Evolutionary conservation across 495 filamentous ascomycete genomes (phyloP).

Genomic region (Penicillium nucicola): DNA sequence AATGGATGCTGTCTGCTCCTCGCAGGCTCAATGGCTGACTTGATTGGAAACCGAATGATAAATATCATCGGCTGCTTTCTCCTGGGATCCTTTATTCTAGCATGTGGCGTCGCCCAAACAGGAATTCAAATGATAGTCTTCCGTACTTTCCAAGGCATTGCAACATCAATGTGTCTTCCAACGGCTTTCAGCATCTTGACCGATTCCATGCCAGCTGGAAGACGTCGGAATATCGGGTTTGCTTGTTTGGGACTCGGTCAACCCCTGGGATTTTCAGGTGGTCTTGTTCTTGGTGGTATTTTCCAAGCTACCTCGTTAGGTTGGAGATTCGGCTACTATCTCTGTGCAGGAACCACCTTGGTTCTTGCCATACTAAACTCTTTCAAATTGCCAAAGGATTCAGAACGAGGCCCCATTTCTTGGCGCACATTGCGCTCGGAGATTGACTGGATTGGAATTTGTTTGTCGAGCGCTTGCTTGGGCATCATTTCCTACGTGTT

Average conservation of each 20-base stretch:
- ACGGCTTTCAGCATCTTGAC: constrained; percentile 50
- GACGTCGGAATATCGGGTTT: constrained; percentile 50
- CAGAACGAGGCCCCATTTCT: constrained; percentile 10
- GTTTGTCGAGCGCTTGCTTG: constrained; percentile 38
- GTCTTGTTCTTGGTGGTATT: constrained; percentile 52
- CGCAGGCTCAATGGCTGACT: constrained; percentile 50
- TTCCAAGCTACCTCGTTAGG: constrained; percentile 35
- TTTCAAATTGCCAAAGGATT: constrained; percentile 30
- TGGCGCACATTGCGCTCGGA: constrained; percentile 19
- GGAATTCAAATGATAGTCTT: constrained; percentile 50
- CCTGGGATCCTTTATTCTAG: constrained; percentile 41
- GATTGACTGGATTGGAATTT: constrained; percentile 52
- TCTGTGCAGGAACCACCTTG: constrained; percentile 37
- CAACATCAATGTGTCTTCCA: constrained; percentile 48
- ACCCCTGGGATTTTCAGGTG: constrained; percentile 51
- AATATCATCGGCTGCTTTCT: constrained; percentile 46
- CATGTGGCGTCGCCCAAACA: constrained; percentile 41
- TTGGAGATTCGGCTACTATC: constrained; percentile 51
- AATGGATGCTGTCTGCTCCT: constrained; percentile 48
- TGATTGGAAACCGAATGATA: constrained; percentile 42
- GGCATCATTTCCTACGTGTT: constrained; percentile 48
- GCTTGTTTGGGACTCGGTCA: constrained; percentile 47
- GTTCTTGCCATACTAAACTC: constrained; percentile 31
- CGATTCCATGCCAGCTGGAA: constrained; percentile 37
- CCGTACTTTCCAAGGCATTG: constrained; percentile 47